A percentile compares a stretch with the other conserved stretches of the same genome.
Conservation (phyloP, 495 filamentous ascomycete genomes). For the Articulospora tetracladia region DNA sequence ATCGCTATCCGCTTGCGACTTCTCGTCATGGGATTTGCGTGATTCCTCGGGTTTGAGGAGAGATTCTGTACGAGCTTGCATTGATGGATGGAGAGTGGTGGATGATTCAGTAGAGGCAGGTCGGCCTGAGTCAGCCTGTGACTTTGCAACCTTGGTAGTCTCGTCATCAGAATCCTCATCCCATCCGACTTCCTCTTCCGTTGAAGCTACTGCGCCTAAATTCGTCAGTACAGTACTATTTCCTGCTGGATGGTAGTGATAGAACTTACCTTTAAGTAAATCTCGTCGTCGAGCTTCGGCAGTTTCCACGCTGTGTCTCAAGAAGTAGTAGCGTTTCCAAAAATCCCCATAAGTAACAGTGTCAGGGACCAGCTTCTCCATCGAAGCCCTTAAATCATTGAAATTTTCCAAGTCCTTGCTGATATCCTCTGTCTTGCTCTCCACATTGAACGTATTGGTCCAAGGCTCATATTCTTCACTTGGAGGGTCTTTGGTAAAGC, state of each 20-base stretch:
- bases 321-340: slow-evolving; percentile 95
- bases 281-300: slow-evolving; percentile 89
- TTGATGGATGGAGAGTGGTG: slow-evolving; percentile 47
- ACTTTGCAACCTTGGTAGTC: slow-evolving; percentile 21
- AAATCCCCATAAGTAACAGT: slow-evolving; percentile 82
- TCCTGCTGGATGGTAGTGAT: neutral
- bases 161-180: slow-evolving; percentile 75
- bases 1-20: slow-evolving; percentile 82
- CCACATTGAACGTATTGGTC: slow-evolving; percentile 72
- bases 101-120: slow-evolving; percentile 46
- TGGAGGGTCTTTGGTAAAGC: slow-evolving; percentile 78
- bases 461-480: slow-evolving; percentile 73
- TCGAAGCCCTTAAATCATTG: slow-evolving; percentile 79
- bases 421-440: slow-evolving; percentile 82
- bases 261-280: slow-evolving; percentile 76
- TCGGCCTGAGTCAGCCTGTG: slow-evolving; percentile 27
- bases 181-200: slow-evolving; percentile 80
- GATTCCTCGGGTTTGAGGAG: slow-evolving; percentile 57
- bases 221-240: slow-evolving; percentile 18
- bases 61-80: slow-evolving; percentile 24
- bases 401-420: slow-evolving; percentile 81
- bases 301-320: slow-evolving; percentile 90
- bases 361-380: slow-evolving; percentile 95
- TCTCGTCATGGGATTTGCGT: slow-evolving; percentile 80
- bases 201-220: slow-evolving; percentile 51